phyloP scores from a whole-genome alignment of 1,139 yeast genomes.

The Sugiyamaella castrensis region DNA sequence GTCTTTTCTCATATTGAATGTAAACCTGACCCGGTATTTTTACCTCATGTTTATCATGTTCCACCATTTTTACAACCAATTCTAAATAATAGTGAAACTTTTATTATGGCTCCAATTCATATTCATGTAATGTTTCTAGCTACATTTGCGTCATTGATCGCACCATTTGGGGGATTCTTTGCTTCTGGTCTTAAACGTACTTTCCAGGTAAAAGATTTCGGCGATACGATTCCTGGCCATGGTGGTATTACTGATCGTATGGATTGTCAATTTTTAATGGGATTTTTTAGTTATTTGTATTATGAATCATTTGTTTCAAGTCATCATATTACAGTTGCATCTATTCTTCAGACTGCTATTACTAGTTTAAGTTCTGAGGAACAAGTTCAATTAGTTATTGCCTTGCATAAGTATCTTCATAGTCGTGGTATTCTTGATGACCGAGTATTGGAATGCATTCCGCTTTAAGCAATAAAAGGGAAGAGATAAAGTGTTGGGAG shows the following conservation, averaged over 20 bases:
- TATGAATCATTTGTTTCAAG: constrained; percentile 83
- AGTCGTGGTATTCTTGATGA: constrained; percentile 10
- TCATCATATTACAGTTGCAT: constrained; percentile 64
- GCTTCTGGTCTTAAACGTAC: constrained; percentile 97
- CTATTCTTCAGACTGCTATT: constrained; percentile 70
- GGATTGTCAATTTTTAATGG: constrained; percentile 98
- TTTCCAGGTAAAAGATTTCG: constrained; percentile 91
- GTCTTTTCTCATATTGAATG: constrained; percentile 61
- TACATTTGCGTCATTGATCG: constrained; percentile 93
- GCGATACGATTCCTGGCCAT: constrained; percentile 94
- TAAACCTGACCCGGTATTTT: constrained; percentile 81
- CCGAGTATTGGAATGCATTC: constrained; percentile 1
- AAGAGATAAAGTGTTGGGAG: neutral
- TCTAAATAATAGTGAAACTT: constrained; percentile 43
- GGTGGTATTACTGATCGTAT: constrained; percentile 98
- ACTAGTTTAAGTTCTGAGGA: constrained; percentile 67
- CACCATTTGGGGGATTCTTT: constrained; percentile 98
- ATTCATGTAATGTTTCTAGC: constrained; percentile 84
- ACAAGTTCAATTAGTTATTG: constrained; percentile 58
- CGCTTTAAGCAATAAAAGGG: neutral
- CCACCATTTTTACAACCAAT: constrained; percentile 60
- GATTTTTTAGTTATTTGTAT: constrained; percentile 87
- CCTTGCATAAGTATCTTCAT: constrained; percentile 60
- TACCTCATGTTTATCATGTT: constrained; percentile 71
- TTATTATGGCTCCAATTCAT: constrained; percentile 72